These are phyloP conservation scores for Phytophthora niederhauseri DNA, from an alignment of 352 stramenopile genomes.

Conservation along the genomic window DNA sequence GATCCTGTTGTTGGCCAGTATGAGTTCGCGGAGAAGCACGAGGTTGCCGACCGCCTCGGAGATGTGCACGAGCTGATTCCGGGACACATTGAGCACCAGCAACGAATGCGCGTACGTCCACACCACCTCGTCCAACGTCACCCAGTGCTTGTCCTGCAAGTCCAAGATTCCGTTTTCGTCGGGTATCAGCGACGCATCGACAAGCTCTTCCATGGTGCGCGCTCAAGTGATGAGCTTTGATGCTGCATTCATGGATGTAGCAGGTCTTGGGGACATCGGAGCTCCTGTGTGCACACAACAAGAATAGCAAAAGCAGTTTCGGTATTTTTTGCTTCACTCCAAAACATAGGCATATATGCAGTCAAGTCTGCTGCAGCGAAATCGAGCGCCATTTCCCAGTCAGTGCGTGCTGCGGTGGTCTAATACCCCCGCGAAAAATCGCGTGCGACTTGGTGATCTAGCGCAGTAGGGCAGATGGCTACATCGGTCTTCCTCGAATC, in stretches of 20 bases:
- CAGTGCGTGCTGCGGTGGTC: background rate
- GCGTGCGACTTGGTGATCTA: too few species aligned
- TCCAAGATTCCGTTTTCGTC: slow-evolving; percentile 77
- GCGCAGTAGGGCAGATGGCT: too few species aligned
- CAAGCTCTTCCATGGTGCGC: slow-evolving; percentile 67
- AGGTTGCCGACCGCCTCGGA: slow-evolving; percentile 66
- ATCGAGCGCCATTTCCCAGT: background rate
- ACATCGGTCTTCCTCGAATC: background rate
- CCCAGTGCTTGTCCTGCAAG: slow-evolving; percentile 80
- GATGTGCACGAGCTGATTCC: slow-evolving; percentile 76
- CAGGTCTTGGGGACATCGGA: background rate
- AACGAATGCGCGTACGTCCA: slow-evolving; percentile 71
- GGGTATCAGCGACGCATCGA: slow-evolving; percentile 64
- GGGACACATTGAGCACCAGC: slow-evolving; percentile 71
- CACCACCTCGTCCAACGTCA: slow-evolving; percentile 80
- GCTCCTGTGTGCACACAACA: background rate
- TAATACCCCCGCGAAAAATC: too few species aligned
- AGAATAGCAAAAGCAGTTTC: slow-evolving; percentile 4
- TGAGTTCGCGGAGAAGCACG: slow-evolving; percentile 63
- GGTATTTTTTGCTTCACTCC: background rate
- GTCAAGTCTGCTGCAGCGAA: too few species aligned
- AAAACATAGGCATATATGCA: background rate
- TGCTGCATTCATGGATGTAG: background rate
- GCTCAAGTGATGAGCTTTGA: background rate
- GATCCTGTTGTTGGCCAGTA: slow-evolving; percentile 70